Evolutionary conservation across 2,329 filamentous ascomycete genomes (phyloP), one percentile per base, ranked within the genome.

Genomic region (Domatiomyces globalis): DNA sequence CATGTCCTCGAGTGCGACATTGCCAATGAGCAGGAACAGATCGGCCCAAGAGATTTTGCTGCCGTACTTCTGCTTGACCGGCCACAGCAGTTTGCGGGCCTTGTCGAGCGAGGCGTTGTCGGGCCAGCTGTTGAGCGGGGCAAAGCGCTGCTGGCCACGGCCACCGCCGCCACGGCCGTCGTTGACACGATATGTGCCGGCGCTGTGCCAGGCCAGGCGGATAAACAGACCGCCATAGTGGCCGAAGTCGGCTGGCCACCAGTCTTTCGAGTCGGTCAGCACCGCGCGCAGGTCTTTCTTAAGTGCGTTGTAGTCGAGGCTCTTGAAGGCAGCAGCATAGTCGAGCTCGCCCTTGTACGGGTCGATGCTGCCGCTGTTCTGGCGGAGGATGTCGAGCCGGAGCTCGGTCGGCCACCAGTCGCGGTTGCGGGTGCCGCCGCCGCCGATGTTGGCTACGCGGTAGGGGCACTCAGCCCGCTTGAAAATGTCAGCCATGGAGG

Each of bases 41-140:
- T 88, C 84, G 20, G 84, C 81, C 84, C 84, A 88, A 0, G 84
- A 87, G 67, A 88, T 84, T 73, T 85, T 86, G 74, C 79, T 80
- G 66, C 84, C 84, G 59, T 88, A 88, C 75, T 88, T 88, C 61
- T 86, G 83, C 78, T 88, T 88, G 71, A 88, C 80, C 51, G 84
- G 84, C 81, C 83, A 87, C 43, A 88, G 72, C 51, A 88, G 77
- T 57, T 84, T 83, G 51, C 84, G 84, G 29, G 84, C 84, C 77
- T 88, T 88, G 76, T 88, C 84, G 50, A 88, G 76, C 61, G 74
- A 81, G 63, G 80, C 81, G 59, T 88, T 88, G 70, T 88, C 84
- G 43, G 84, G 84, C 84, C 84, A 88, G 72, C 80, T 80, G 76
- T 87, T 87, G 64, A 88, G 79, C 5, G 85, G 85, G 49, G 84